Evolutionary conservation across 2,329 filamentous ascomycete genomes (phyloP), one percentile per base, ranked within the genome.

Genomic region (Blumeria hordei): DNA sequence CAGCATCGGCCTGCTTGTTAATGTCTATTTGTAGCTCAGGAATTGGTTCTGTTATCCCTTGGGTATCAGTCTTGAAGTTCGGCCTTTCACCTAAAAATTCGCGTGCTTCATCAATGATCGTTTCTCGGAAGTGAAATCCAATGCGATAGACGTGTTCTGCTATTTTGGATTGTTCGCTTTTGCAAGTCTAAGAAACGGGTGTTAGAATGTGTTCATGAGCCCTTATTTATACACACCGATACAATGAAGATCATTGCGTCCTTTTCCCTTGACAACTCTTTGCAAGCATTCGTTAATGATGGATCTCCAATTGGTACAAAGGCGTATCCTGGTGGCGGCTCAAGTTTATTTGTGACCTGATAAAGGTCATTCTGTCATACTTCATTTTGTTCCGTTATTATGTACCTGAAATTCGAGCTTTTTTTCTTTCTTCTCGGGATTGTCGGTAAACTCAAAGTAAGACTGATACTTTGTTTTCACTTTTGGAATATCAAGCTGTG

Each of bases 191-290:
- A 11, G 9, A 36, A n/a, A 14, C 14, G 5, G 12, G 44, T 21
- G 49, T 58, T 41, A 57, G 32, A 44, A 6, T 21, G 14, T 21
- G 11, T 39, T 21, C n/a, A 9, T 16, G 2, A 49, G 51, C 18
- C 28, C 32, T n/a, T 21, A 49, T 12, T 18, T 18, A n/a, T 12
- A 41, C 74, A 60, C 71, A 80, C 78, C 62, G 77, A 78, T 51
- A 83, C 78, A 56, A 82, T 80, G 60, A 79, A 82, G 14, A 81
- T 75, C 73, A 80, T 76, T 47, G 76, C 77, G 60, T 72, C 77
- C 53, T 71, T 69, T 60, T 79, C 74, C 59, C 79, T 71, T 1
- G 78, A 82, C 18, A 81, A 65, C 61, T 82, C 78, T 65, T 82
- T 82, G 69, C 79, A 83, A 45, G 71, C 67, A 55, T 68, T 69